Percentiles rank a stretch among this genome's conserved stretches.
Evolutionary conservation across 1,139 yeast genomes (phyloP).

Genomic region (Debaryomyces psychrophilus): DNA sequence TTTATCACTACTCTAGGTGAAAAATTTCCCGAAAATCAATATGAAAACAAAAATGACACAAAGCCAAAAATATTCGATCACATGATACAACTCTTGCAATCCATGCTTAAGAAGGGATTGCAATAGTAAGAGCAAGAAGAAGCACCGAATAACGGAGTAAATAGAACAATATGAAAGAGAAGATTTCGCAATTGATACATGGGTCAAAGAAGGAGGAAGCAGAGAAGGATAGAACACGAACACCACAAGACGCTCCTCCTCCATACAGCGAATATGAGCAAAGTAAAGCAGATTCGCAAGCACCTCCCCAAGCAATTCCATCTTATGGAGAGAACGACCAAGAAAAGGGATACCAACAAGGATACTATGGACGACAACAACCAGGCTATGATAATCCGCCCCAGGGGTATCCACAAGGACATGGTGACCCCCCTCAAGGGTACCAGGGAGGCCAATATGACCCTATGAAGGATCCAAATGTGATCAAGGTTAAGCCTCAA

Average conservation of each 20-base stretch:
- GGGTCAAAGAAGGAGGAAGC: constrained; percentile 10
- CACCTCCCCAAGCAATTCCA: constrained; percentile 1
- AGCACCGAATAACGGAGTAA: neutral
- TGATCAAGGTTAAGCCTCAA: constrained; percentile 37
- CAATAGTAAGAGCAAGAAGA: neutral
- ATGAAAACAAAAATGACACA: constrained; percentile 5
- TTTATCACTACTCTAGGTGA: neutral
- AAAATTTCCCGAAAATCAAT: constrained; percentile 7
- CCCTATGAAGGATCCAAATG: constrained; percentile 34
- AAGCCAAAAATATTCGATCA: neutral
- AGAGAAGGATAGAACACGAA: constrained; percentile 10
- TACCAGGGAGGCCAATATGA: constrained; percentile 18
- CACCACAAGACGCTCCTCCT: constrained; percentile 14
- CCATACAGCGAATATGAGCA: constrained; percentile 13
- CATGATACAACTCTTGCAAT: neutral
- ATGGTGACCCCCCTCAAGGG: constrained; percentile 14
- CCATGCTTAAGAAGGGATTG: neutral
- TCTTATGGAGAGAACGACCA: constrained; percentile 6
- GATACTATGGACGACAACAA: constrained; percentile 7
- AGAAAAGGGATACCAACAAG: constrained; percentile 4
- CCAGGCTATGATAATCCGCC: constrained; percentile 13
- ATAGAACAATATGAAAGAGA: constrained; percentile 5
- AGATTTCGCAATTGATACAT: constrained; percentile 1
- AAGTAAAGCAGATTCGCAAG: neutral
- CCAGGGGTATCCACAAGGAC: constrained; percentile 7